phyloP scores from a whole-genome alignment of 108 stramenopile genomes.

The Halocafeteria seosinensis region DNA sequence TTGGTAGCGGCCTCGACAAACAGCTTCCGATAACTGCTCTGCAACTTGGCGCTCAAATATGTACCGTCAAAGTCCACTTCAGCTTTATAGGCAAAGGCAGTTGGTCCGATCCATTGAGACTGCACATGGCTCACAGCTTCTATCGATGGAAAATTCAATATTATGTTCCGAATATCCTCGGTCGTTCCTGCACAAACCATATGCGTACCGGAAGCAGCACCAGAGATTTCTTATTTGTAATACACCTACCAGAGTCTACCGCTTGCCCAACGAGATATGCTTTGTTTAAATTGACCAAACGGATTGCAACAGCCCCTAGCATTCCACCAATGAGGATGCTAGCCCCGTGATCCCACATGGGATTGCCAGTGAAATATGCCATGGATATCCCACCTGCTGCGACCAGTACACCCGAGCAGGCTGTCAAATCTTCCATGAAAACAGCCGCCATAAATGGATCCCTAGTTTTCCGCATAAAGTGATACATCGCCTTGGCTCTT shows the following conservation, averaged over 20 bases:
- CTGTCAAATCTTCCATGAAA: conserved; percentile 82
- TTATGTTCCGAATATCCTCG: conserved; percentile 61
- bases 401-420: conserved; percentile 74
- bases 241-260: conserved; percentile 62
- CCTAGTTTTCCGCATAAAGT: conserved; percentile 40
- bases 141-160: conserved; percentile 53
- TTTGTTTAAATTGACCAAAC: conserved; percentile 61
- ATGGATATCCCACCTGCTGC: conserved; percentile 71
- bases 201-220: too few species aligned
- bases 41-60: conserved; percentile 70
- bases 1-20: neutral
- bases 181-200: too few species aligned
- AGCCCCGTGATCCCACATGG: conserved; percentile 70
- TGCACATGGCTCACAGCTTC: conserved; percentile 70
- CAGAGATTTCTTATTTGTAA: too few species aligned
- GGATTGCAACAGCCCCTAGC: conserved; percentile 65
- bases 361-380: conserved; percentile 53
- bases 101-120: conserved; percentile 82
- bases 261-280: conserved; percentile 76
- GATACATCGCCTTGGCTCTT: neutral
- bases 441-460: conserved; percentile 86
- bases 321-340: conserved; percentile 66
- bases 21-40: neutral
- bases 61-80: conserved; percentile 98
- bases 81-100: conserved; percentile 89